Evolutionary conservation across 192 early-diverging fungal species (phyloP).

Genomic region (Coemansia sp.): DNA sequence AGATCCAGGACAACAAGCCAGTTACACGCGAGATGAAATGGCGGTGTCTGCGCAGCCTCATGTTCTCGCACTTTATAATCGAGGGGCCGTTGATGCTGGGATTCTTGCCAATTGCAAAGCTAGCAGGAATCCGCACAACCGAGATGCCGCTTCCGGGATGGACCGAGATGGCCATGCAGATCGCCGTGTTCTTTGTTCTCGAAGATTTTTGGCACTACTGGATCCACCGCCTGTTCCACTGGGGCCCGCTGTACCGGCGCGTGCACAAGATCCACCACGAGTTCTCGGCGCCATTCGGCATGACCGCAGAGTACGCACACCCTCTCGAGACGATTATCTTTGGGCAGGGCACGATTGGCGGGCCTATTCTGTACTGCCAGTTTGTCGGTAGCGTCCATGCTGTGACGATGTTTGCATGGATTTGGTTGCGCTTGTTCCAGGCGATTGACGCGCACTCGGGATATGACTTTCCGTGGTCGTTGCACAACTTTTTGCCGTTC

Average conservation of each 20-base stretch:
- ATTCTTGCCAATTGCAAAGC: conserved; percentile 81
- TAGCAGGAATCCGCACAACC: conserved; percentile 82
- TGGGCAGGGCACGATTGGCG: conserved; percentile 82
- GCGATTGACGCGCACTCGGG: conserved; percentile 90
- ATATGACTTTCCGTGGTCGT: conserved; percentile 94
- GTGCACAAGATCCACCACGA: conserved; percentile 97
- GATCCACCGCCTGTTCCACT: conserved; percentile 86
- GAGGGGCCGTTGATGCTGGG: conserved; percentile 86
- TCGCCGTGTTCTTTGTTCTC: conserved; percentile 74
- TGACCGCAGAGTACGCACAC: conserved; percentile 89
- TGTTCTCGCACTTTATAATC: conserved; percentile 76
- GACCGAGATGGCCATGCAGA: conserved; percentile 65
- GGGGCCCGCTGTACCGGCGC: conserved; percentile 79
- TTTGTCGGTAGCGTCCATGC: conserved; percentile 72
- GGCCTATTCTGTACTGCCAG: conserved; percentile 71
- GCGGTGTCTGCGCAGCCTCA: conserved; percentile 70
- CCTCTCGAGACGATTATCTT: conserved; percentile 83
- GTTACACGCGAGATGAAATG: conserved; percentile 67
- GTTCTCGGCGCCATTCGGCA: conserved; percentile 85
- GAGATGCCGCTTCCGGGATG: conserved; percentile 81
- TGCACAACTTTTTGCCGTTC: conserved; percentile 80
- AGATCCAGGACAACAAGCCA: conserved; percentile 76
- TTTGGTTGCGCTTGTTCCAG: conserved; percentile 76
- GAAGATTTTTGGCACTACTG: conserved; percentile 95
- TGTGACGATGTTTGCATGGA: conserved; percentile 84